Conservation (phyloP, 2,329 filamentous ascomycete species). For the Beauveria australis region DNA sequence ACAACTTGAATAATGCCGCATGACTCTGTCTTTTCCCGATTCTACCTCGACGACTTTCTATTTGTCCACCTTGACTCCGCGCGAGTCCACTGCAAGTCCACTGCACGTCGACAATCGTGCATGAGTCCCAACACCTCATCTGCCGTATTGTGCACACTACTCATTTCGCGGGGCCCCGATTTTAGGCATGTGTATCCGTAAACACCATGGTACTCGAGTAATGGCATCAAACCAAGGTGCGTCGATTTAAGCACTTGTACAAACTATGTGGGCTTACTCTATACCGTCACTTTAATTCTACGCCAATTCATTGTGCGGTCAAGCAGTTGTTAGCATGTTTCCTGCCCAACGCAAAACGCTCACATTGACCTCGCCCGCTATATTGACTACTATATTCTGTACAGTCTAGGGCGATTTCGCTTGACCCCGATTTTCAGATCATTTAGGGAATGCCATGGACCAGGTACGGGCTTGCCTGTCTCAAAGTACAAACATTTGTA, state of each 20-base stretch:
- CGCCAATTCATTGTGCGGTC: neutral
- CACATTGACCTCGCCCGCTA: neutral
- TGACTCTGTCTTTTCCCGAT: neutral
- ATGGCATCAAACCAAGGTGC: slow-evolving; percentile 1
- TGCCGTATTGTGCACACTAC: slow-evolving; percentile 1
- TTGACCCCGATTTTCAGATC: neutral
- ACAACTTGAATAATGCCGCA: slow-evolving; percentile 8
- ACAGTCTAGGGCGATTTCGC: neutral
- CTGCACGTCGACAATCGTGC: slow-evolving; percentile 6
- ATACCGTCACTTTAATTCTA: neutral
- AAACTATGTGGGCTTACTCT: neutral
- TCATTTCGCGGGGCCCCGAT: slow-evolving; percentile 8
- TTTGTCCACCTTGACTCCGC: neutral
- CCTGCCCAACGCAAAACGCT: neutral
- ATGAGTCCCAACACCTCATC: slow-evolving; percentile 3
- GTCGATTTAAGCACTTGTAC: neutral
- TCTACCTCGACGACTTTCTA: neutral
- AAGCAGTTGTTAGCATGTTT: neutral
- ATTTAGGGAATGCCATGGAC: neutral
- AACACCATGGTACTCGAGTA: slow-evolving; percentile 1
- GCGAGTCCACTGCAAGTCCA: slow-evolving; percentile 4
- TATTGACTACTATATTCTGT: neutral
- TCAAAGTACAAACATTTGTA: slow-evolving; percentile 1
- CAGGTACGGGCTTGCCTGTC: neutral
- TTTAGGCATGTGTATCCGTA: slow-evolving; percentile 1